Base-by-base conservation (phyloP, 2,329 filamentous ascomycete species). In the Neonectria hederae region DNA sequence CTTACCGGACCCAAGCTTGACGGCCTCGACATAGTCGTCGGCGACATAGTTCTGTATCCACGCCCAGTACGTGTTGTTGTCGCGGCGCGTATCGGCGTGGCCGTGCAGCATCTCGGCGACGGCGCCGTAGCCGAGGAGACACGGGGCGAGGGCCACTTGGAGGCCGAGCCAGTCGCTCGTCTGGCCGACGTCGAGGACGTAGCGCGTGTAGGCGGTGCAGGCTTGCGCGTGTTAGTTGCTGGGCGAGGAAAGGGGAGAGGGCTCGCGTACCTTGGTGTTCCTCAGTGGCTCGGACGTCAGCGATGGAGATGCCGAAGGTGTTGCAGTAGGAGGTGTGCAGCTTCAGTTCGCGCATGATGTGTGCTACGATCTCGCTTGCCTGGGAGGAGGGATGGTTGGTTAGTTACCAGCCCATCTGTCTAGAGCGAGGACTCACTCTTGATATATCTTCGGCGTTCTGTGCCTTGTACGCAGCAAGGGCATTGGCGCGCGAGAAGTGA, bases 11-110 rank as follows among this genome's bases (percentile, higher is more conserved):
- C 92, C 93, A 3, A 88, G 83, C 67, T 83, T 83, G 58, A 97
- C 92, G 6, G 92, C 92, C 66, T 89, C 83, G 0, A 83, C 80
- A 70, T 97, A 97, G 76, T 96, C 92, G 1, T 92, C 89, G 2
- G 90, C 91, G 17, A 92, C 87, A 75, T 97, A 98, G 74, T 93
- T 97, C 75, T 94, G 84, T 69, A 98, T 93, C 95, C 95, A 98
- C 49, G 89, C 86, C 90, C 92, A 96, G 81, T 97, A 98, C 19
- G 81, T 83, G 76, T 95, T 97, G 0, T 83, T 87, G 13, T 90
- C 83, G 42, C 84, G 83, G 65, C 82, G 82, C 38, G 89, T 91
- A n/a, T 81, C 83, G 53, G 85, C 80, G 65, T 92, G 89, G 14
- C 82, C 82, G 71, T 89, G 84, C 3, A 97, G 83, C 72, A 92